Base-by-base conservation (phyloP, 192 early-diverging fungal genomes). In the Coemansia sp. region DNA sequence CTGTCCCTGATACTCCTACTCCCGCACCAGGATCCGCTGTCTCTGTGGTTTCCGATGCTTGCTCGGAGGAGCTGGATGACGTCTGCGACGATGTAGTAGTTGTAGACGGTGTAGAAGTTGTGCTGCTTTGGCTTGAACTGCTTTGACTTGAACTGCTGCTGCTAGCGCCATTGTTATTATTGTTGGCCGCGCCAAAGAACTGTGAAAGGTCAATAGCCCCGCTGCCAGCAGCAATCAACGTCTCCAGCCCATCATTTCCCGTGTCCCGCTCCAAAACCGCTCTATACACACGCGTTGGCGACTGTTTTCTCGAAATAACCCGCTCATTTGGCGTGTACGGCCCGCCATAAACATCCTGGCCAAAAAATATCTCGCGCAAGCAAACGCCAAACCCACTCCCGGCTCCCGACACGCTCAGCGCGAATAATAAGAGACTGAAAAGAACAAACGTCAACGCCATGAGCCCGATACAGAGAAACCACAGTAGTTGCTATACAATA, bases 351-450 rank as follows among this genome's bases (percentile, higher is more conserved):
- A 55, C 34, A 31, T 78, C 70, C 63, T 56, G 66, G 7, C 70
- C 75, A 53, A 78, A 72, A 17, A 78, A 56, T 2, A 68, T 50
- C 22, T 72, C 70, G 11, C 65, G 58, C 25, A 78, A 60, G 9
- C 75, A 78, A 15, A 51, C 53, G 48, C 72, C 72, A 2, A 74
- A 52, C 8, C 54, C 36, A 25, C 40, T n/a, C 40, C 15, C 40
- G 0, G 40, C 40, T n/a, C 40, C 14, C 3, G 40, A 44, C 40
- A 44, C 40, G 40, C 40, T n/a, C 40, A 44, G 15, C 40, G 40
- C 40, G 12, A 44, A 44, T n/a, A 64, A 42, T 42, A 64, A 22
- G 22, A 53, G 38, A 12, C 36, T 14, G 5, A 64, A 8, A 22
- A 38, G 12, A 12, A 42, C 37, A 17, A 52, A 40, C 40, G 38